Percentiles rank a stretch among this genome's conserved stretches.
These are phyloP conservation scores for Mucor indicus DNA, from an alignment of 371 early-diverging fungal species.

Conservation along the genomic window DNA sequence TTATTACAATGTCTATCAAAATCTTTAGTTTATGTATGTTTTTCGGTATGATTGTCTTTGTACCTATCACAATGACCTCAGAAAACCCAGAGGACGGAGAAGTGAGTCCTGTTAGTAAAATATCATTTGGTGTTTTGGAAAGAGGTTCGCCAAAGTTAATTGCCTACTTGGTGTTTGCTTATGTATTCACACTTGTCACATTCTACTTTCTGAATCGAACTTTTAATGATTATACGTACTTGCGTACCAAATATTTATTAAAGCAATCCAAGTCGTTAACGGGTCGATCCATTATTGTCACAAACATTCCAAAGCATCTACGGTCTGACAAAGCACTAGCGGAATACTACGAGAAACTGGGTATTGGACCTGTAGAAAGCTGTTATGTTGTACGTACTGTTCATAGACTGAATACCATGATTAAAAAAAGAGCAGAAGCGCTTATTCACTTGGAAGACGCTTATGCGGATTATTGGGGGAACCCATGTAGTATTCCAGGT, in stretches of 20 bases:
- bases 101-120: conserved; percentile 13
- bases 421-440: conserved; percentile 33
- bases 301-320: conserved; percentile 46
- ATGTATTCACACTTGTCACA: conserved; percentile 49
- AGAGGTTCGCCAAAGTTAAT: conserved; percentile 34
- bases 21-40: conserved; percentile 38
- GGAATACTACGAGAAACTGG: conserved; percentile 51
- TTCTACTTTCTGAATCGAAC: conserved; percentile 49
- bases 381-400: conserved; percentile 57
- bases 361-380: conserved; percentile 49
- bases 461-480: conserved; percentile 45
- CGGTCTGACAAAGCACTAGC: conserved; percentile 45
- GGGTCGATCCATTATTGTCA: conserved; percentile 55
- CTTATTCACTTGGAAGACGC: conserved; percentile 37
- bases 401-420: conserved; percentile 21
- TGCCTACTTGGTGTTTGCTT: conserved; percentile 55
- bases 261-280: conserved; percentile 34
- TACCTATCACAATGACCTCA: conserved; percentile 36
- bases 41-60: conserved; percentile 32
- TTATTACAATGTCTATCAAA: conserved; percentile 42
- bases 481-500: conserved; percentile 40
- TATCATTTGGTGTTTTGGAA: conserved; percentile 34
- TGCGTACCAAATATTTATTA: conserved; percentile 48
- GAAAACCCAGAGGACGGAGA: neutral
- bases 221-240: conserved; percentile 42